phyloP scores from a whole-genome alignment of 371 early-diverging fungal species.

The Zopfochytrium polystomum region DNA sequence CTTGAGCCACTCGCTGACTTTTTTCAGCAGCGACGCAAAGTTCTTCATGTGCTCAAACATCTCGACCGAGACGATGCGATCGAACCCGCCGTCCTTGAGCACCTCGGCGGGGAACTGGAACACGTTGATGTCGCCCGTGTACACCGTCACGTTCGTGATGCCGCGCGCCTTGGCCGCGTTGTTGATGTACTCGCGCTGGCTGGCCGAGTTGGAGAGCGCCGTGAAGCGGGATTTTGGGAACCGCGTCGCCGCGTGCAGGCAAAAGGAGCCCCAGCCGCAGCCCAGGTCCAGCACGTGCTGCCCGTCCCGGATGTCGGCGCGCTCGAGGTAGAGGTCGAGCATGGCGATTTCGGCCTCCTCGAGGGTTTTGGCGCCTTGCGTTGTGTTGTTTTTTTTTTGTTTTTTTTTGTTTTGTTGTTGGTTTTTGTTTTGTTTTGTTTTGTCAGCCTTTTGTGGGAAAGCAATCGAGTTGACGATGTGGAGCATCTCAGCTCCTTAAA shows the following conservation, averaged over 20 bases:
- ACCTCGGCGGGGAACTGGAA: slow-evolving; percentile 20
- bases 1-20: slow-evolving; percentile 51
- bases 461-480: slow-evolving; percentile 13
- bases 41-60: slow-evolving; percentile 68
- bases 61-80: slow-evolving; percentile 57
- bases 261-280: slow-evolving; percentile 61
- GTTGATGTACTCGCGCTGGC: slow-evolving; percentile 51
- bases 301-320: slow-evolving; percentile 53
- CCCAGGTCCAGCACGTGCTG: slow-evolving; percentile 56
- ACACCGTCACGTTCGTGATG: slow-evolving; percentile 47
- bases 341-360: slow-evolving; percentile 59
- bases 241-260: slow-evolving; percentile 51
- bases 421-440: no score
- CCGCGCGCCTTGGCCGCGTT: slow-evolving; percentile 36
- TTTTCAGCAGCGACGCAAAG: slow-evolving; percentile 46
- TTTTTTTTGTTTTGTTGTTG: no score
- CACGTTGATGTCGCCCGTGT: slow-evolving; percentile 53
- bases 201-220: slow-evolving; percentile 52
- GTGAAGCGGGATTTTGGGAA: slow-evolving; percentile 54
- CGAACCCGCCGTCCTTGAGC: slow-evolving; percentile 34
- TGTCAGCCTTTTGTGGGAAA: no score
- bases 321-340: slow-evolving; percentile 54
- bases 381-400: no score
- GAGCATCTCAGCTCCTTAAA: neutral
- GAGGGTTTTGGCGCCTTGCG: slow-evolving; percentile 33